Evolutionary conservation across 495 filamentous ascomycete genomes (phyloP), one percentile per base, ranked within the genome.

Genomic region (Neurospora sp.): DNA sequence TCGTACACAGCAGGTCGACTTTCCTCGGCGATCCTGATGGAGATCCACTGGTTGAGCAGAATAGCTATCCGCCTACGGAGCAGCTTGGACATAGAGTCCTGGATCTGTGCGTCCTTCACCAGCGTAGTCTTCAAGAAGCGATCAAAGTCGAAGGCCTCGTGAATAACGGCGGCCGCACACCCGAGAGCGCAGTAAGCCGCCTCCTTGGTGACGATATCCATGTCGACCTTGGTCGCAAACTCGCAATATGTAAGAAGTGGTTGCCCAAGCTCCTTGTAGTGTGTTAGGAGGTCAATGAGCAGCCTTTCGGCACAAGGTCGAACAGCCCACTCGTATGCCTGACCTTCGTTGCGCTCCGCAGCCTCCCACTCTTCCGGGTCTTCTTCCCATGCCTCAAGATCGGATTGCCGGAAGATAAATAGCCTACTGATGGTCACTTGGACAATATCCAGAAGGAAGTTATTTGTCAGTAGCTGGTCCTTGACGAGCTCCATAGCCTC

Each of bases 341-440:
- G 91, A 23, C 92, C 89, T 70, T 90, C 87, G 54, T 89, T 91
- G 72, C 96, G 92, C 83, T 97, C 93, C 77, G 88, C 88, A 74
- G 89, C 88, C 77, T 97, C 94, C 96, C 95, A 99, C 70, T 95
- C 92, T 77, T 98, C 93, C 0, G 95, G 93, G 60, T 96, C 93
- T 76, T 94, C 92, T 80, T 93, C 91, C 96, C 96, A 98, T 74
- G 93, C 91, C 69, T 92, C 88, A 18, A 97, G 90, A 79, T 98
- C 96, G 42, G 86, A 88, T 40, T 90, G 87, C n/a, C 93, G 89
- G 79, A 98, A 94, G 41, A 94, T 87, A 82, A 99, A 96, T 79
- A 96, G 94, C 72, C 90, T 90, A 8, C 92, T 93, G 40, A 98
- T 91, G 20, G 97, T 88, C 11, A 91, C 85, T 74, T 95, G 92